These are phyloP conservation scores for Eimeria sp. DNA, from an alignment of 169 alveolate genomes.

Conservation along the genomic window DNA sequence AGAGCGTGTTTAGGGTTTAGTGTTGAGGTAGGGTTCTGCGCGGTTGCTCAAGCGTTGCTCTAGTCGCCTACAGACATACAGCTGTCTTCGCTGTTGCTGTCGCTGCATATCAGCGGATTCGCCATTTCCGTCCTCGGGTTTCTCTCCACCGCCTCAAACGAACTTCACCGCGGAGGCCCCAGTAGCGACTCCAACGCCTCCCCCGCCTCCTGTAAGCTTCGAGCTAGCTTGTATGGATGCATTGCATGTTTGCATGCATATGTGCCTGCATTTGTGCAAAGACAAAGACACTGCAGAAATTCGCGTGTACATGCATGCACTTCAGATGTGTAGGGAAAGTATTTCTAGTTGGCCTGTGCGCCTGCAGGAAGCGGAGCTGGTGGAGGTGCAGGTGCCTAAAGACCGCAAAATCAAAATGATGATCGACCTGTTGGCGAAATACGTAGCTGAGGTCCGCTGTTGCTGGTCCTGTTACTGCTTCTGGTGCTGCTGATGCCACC, in stretches of 20 bases:
- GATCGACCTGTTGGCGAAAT: conserved; percentile 88
- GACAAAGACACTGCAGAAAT: background rate
- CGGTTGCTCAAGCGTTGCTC: background rate
- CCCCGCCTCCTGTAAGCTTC: conserved; percentile 65
- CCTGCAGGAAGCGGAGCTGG: conserved; percentile 70
- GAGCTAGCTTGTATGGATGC: background rate
- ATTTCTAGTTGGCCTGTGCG: background rate
- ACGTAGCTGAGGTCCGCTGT: conserved; percentile 86
- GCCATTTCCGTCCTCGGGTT: conserved; percentile 42
- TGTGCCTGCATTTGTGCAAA: background rate
- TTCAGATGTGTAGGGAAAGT: background rate
- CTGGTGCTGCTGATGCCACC: conserved; percentile 6
- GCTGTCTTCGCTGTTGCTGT: background rate
- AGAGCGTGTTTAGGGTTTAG: background rate
- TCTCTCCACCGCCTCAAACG: conserved; percentile 40
- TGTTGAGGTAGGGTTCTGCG: background rate
- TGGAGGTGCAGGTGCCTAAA: conserved; percentile 86
- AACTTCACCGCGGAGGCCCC: conserved; percentile 56
- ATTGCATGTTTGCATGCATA: background rate
- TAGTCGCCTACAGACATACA: background rate
- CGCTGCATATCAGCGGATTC: conserved; percentile 48
- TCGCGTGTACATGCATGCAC: background rate
- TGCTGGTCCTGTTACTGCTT: background rate
- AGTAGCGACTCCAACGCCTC: conserved; percentile 68
- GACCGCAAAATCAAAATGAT: conserved; percentile 83